Conservation (phyloP, 1,284 basidiomycete genomes). For the Puccinia coronata region DNA sequence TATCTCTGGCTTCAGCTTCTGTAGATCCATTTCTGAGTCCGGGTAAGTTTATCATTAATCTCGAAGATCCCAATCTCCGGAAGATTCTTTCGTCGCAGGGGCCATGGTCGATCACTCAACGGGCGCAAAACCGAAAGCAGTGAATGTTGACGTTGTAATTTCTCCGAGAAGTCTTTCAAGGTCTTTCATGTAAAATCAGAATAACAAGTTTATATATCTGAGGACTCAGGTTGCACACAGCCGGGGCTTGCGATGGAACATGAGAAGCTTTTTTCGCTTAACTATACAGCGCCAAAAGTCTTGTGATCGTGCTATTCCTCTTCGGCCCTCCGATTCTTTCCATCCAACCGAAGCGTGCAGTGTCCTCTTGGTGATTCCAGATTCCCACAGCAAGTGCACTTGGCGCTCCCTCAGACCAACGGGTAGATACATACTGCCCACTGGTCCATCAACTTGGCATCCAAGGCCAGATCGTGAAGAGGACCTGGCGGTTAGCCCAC, state of each 20-base stretch:
- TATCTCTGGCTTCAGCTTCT: not conserved
- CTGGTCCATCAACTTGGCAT: too few species aligned
- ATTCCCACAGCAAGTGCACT: not conserved
- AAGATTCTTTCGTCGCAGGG: not conserved
- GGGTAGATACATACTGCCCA: too few species aligned
- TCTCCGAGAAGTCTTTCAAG: not conserved
- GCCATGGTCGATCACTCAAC: not conserved
- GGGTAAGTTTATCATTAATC: not conserved
- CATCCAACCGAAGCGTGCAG: not conserved
- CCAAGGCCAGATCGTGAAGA: too few species aligned
- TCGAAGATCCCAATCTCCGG: not conserved
- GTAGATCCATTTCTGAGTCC: not conserved
- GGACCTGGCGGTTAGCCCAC: too few species aligned
- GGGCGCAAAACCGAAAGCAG: not conserved
- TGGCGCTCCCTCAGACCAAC: not conserved
- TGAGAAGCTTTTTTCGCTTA: not conserved
- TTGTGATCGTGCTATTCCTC: constrained; percentile 1
- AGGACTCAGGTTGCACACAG: not conserved
- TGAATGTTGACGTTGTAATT: not conserved
- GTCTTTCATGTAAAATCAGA: not conserved
- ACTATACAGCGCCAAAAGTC: not conserved
- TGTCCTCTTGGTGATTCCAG: not conserved
- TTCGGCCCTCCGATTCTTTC: not conserved
- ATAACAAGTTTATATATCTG: not conserved
- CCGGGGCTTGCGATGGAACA: not conserved